phyloP scores from a whole-genome alignment of 768 basidiomycete genomes.

The Suillus occidentalis region DNA sequence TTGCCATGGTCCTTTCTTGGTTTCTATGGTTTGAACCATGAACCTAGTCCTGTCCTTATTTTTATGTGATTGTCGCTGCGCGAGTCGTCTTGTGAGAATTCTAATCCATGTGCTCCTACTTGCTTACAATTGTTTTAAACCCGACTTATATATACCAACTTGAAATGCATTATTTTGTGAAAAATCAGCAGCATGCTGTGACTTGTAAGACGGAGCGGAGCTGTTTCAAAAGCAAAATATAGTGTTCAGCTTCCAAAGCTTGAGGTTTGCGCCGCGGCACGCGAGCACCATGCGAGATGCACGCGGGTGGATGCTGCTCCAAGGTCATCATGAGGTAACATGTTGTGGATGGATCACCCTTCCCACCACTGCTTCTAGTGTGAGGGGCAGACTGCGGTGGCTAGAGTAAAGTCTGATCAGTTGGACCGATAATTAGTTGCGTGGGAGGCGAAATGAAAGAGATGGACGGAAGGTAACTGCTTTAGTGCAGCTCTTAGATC shows the following conservation, averaged over 20 bases:
- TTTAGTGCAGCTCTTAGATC: background rate
- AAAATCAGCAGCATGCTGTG: too few relatives aligned
- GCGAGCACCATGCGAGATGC: too few relatives aligned
- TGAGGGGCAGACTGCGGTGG: too few relatives aligned
- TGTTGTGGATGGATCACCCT: too few relatives aligned
- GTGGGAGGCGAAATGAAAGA: background rate
- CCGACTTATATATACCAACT: background rate
- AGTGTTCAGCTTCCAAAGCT: too few relatives aligned
- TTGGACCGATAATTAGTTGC: background rate
- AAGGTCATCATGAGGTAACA: background rate
- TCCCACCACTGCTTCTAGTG: too few relatives aligned
- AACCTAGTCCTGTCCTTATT: background rate
- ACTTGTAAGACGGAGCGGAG: too few relatives aligned
- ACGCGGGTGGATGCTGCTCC: background rate
- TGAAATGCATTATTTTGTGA: background rate
- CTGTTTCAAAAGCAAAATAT: too few relatives aligned
- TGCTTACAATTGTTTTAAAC: background rate
- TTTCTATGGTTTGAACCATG: background rate
- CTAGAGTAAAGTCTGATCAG: too few relatives aligned
- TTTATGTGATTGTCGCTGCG: background rate
- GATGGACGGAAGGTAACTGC: background rate
- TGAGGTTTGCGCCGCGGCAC: too few relatives aligned
- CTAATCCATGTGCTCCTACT: background rate
- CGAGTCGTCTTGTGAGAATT: background rate
- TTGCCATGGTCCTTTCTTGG: background rate